Conservation (phyloP, 75 land plant genomes). For the Pseudotsuga menziesii region DNA sequence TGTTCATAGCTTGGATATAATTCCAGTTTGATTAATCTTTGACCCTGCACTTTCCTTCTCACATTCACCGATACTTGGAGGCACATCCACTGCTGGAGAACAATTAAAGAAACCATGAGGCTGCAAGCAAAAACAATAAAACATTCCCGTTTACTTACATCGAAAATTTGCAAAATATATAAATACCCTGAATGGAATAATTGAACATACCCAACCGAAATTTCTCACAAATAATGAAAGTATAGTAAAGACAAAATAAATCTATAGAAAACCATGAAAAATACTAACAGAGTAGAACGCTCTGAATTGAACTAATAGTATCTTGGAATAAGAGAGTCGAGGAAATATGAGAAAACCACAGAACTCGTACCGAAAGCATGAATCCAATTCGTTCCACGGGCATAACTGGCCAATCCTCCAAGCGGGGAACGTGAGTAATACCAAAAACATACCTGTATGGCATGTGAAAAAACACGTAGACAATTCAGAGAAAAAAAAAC, state of each 20-base stretch:
- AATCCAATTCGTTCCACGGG: constrained; percentile 96
- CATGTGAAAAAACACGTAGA: not conserved
- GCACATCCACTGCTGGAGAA: constrained; percentile 95
- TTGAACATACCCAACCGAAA: not conserved
- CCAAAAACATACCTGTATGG: constrained; percentile 95
- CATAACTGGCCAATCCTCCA: constrained; percentile 99
- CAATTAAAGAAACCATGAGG: constrained; percentile 99
- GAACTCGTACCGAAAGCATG: constrained; percentile 59
- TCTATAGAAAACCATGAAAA: not conserved
- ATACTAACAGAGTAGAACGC: not conserved
- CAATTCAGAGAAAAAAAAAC: not conserved
- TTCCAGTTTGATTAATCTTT: constrained; percentile 26
- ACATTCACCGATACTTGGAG: constrained; percentile 50
- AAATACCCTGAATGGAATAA: not conserved
- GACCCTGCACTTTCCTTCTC: constrained; percentile 47
- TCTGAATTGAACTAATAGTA: not conserved
- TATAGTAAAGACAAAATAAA: not conserved
- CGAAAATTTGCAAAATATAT: not conserved
- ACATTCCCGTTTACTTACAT: not conserved
- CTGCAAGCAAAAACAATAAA: constrained; percentile 34
- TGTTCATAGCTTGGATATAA: constrained; percentile 51
- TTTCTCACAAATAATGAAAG: not conserved
- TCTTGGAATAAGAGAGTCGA: not conserved
- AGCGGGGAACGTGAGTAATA: constrained; percentile 85
- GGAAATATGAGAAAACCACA: not conserved